Evolutionary conservation across 495 filamentous ascomycete genomes (phyloP).

Genomic region (Neurospora sp.): DNA sequence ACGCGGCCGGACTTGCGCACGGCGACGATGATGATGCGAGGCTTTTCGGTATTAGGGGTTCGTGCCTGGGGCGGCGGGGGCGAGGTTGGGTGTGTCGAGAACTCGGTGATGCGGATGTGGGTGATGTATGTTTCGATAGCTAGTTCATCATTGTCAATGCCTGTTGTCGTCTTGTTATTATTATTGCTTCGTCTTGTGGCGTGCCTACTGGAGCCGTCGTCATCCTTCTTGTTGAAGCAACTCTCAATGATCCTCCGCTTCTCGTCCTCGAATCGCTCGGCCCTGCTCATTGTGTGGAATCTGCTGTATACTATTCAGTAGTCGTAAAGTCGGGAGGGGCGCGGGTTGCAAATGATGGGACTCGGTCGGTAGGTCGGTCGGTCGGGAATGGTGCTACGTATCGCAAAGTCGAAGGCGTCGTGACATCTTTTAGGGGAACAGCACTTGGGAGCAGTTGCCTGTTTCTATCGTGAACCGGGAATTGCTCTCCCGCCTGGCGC

Average conservation of each 20-base stretch:
- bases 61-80: conserved; percentile 66
- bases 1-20: conserved; percentile 88
- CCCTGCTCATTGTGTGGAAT: conserved; percentile 32
- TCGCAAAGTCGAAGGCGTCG: background rate
- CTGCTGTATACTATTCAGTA: background rate
- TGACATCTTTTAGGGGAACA: background rate
- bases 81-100: conserved; percentile 68
- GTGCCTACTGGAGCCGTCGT: conserved; percentile 64
- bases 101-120: conserved; percentile 83
- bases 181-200: background rate
- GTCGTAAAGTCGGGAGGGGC: background rate
- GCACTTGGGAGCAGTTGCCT: background rate
- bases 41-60: conserved; percentile 66
- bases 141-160: conserved; percentile 7
- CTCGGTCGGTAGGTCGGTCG: background rate
- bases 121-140: conserved; percentile 89
- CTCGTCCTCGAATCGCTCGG: conserved; percentile 91
- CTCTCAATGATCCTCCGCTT: conserved; percentile 85
- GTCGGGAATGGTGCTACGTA: background rate
- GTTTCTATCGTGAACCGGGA: background rate
- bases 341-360: background rate
- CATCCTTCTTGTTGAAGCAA: conserved; percentile 82
- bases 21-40: conserved; percentile 80
- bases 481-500: background rate
- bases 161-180: background rate